phyloP scores from a whole-genome alignment of 495 filamentous ascomycete species.

The Aspergillus ellipticus region DNA sequence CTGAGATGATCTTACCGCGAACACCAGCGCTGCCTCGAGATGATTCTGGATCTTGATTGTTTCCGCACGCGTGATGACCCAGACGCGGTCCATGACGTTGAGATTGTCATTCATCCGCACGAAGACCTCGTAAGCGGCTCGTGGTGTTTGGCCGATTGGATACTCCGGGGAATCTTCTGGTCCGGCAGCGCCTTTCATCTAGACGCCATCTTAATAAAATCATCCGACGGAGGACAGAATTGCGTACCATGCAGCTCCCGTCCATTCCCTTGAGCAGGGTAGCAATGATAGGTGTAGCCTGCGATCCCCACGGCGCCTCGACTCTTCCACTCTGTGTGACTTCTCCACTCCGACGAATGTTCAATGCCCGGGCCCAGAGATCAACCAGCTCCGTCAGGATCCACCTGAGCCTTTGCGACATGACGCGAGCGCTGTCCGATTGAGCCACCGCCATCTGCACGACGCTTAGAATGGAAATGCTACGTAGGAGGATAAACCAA shows the following conservation, averaged over 20 bases:
- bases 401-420: not conserved
- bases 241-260: not conserved
- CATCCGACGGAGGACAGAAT: not conserved
- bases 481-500: not conserved
- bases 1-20: not conserved
- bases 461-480: not conserved
- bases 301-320: not conserved
- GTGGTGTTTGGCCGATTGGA: not conserved
- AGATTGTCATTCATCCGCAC: not conserved
- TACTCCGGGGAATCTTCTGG: not conserved
- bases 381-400: not conserved
- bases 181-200: not conserved
- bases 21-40: not conserved
- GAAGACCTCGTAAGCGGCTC: not conserved
- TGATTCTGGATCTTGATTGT: not conserved
- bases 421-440: not conserved
- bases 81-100: not conserved
- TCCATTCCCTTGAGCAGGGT: not conserved
- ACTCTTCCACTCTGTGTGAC: no score
- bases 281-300: not conserved
- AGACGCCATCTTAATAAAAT: not conserved
- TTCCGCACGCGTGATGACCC: not conserved
- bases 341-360: not conserved
- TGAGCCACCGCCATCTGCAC: not conserved
- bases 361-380: not conserved